Conservation (phyloP, 1,284 basidiomycete species). For the Exobasidium cylindrosporum region DNA sequence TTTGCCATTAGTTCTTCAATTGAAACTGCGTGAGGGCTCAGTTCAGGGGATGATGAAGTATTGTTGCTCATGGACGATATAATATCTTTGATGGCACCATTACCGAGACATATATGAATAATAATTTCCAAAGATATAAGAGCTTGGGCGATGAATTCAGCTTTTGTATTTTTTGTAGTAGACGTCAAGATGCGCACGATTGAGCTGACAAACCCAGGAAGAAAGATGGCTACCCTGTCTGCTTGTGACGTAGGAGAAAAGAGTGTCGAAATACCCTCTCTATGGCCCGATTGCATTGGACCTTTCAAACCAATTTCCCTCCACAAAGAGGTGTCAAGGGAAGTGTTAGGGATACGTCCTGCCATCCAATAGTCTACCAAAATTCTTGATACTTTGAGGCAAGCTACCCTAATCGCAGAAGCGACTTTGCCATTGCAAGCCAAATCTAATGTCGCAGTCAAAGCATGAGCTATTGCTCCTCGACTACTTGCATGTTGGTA, state of each 20-base stretch:
- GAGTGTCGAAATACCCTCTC: not conserved
- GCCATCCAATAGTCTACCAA: conserved; percentile 12
- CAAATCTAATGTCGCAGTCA: conserved; percentile 13
- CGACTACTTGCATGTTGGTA: not conserved
- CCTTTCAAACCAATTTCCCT: not conserved
- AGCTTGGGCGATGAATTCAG: not conserved
- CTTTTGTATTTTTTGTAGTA: not conserved
- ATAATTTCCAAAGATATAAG: not conserved
- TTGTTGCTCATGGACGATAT: not conserved
- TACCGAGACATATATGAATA: not conserved
- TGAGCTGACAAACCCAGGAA: conserved; percentile 9
- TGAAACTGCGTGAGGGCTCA: too few relatives aligned
- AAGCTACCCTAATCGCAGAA: not conserved
- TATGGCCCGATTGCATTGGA: not conserved
- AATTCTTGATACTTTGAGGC: conserved; percentile 7
- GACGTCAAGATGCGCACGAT: not conserved
- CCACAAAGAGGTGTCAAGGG: not conserved
- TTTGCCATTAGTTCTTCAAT: too few relatives aligned
- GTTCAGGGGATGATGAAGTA: too few relatives aligned
- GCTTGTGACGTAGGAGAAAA: not conserved
- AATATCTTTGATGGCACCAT: not conserved
- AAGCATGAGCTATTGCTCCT: conserved; percentile 14
- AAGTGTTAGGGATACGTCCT: not conserved
- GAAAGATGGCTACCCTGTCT: conserved; percentile 5
- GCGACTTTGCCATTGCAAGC: not conserved